Percentiles rank a stretch among this genome's conserved stretches.
phyloP scores from a whole-genome alignment of 1,284 basidiomycete species.

The Leccinum huronense region DNA sequence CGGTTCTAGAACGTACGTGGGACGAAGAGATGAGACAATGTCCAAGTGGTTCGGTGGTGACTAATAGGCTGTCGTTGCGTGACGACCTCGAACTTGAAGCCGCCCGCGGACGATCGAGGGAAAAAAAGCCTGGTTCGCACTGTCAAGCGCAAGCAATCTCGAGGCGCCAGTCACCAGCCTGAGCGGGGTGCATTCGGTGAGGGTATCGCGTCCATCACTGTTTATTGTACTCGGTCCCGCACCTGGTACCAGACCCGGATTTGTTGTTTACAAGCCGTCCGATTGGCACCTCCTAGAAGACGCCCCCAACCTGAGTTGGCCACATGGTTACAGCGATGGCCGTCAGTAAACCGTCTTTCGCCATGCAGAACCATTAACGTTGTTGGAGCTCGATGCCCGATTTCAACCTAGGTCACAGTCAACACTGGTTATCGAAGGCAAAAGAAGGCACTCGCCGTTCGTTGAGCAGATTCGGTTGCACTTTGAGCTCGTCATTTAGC shows the following conservation, averaged over 20 bases:
- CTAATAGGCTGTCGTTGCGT: constrained; percentile 17
- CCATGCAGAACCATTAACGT: constrained; percentile 91
- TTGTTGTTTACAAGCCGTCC: too few relatives aligned
- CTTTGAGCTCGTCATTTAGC: constrained; percentile 82
- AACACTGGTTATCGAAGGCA: background rate
- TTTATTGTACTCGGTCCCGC: too few relatives aligned
- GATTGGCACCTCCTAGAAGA: too few relatives aligned
- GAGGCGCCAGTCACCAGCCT: too few relatives aligned
- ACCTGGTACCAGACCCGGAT: too few relatives aligned
- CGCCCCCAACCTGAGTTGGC: constrained; percentile 28
- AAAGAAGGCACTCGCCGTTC: constrained; percentile 62
- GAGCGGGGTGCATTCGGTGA: too few relatives aligned
- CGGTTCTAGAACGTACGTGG: constrained; percentile 3
- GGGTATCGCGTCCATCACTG: too few relatives aligned
- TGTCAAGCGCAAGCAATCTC: too few relatives aligned
- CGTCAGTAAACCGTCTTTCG: constrained; percentile 14
- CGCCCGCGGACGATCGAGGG: background rate
- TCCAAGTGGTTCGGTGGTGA: constrained; percentile 6
- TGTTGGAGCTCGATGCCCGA: constrained; percentile 94
- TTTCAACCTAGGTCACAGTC: constrained; percentile 59
- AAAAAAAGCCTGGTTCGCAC: too few relatives aligned
- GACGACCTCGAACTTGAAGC: constrained; percentile 22
- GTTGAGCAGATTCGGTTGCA: constrained; percentile 92
- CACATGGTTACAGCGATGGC: constrained; percentile 30
- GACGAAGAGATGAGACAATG: background rate